phyloP scores from a whole-genome alignment of 108 stramenopile species.

The Discostella pseudostelligera region DNA sequence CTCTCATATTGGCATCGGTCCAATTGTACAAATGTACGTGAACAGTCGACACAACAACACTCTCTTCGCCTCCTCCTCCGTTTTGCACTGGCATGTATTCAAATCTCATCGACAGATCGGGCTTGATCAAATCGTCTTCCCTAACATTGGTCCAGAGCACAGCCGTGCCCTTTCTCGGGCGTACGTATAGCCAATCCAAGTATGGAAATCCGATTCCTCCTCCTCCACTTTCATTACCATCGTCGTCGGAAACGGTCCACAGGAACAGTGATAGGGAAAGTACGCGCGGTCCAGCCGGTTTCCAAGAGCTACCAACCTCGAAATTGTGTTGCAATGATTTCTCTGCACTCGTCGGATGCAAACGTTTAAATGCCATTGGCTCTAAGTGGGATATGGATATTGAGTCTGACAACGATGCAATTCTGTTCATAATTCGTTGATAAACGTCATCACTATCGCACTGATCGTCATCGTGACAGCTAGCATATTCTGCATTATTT shows the following conservation, averaged over 20 bases:
- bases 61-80: conserved; percentile 7
- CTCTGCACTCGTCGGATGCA: neutral
- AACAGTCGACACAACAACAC: conserved; percentile 13
- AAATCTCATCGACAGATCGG: conserved; percentile 29
- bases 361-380: conserved; percentile 31
- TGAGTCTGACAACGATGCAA: conserved; percentile 28
- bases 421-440: conserved; percentile 31
- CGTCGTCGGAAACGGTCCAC: conserved; percentile 15
- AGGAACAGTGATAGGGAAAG: conserved; percentile 46
- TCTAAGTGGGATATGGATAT: conserved; percentile 30
- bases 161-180: conserved; percentile 35
- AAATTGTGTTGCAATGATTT: conserved; percentile 33
- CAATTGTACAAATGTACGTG: conserved; percentile 38
- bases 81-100: conserved; percentile 30
- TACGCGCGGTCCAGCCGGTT: conserved; percentile 47
- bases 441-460: conserved; percentile 31
- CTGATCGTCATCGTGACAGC: conserved; percentile 11
- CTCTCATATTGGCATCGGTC: conserved; percentile 27
- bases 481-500: neutral
- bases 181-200: conserved; percentile 45
- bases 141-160: conserved; percentile 45
- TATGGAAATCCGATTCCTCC: conserved; percentile 52
- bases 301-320: conserved; percentile 38
- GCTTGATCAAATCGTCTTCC: conserved; percentile 19
- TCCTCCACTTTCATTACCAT: conserved; percentile 5